A percentile compares a stretch with the other conserved stretches of the same genome.
Evolutionary conservation across 73 alveolate genomes (phyloP).

Genomic region (Stentor coeruleus): DNA sequence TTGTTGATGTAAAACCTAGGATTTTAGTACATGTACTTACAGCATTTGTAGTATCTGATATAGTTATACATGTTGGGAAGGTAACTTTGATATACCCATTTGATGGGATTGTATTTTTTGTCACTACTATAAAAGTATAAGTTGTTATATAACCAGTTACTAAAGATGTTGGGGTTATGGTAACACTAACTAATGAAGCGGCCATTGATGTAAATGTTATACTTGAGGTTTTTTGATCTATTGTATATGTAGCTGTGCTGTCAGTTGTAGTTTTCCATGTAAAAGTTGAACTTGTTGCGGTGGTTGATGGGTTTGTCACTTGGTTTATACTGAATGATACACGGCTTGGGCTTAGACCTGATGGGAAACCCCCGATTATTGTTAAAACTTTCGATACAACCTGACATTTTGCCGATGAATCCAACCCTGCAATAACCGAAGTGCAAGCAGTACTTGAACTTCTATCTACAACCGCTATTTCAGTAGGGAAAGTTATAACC

Average conservation of each 20-base stretch:
- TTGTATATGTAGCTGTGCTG: background rate
- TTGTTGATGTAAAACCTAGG: background rate
- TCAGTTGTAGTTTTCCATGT: background rate
- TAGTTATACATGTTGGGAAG: background rate
- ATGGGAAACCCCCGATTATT: background rate
- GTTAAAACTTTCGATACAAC: constrained; percentile 11
- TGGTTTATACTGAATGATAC: background rate
- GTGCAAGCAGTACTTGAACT: background rate
- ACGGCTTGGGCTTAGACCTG: background rate
- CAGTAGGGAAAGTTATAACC: background rate
- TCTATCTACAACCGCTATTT: background rate
- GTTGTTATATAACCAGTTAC: background rate
- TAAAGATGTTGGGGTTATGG: background rate
- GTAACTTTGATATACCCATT: background rate
- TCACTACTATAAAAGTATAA: background rate
- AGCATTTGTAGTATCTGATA: background rate
- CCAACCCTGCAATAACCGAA: background rate
- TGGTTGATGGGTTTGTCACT: constrained; percentile 13
- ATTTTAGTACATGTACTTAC: background rate
- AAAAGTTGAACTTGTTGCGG: background rate
- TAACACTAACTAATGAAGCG: background rate
- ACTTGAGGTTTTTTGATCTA: background rate
- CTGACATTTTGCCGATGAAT: background rate
- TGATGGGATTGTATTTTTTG: background rate
- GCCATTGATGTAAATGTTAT: constrained; percentile 16